Base-by-base conservation (phyloP, 352 stramenopile genomes). In the Globisporangium nagaii region DNA sequence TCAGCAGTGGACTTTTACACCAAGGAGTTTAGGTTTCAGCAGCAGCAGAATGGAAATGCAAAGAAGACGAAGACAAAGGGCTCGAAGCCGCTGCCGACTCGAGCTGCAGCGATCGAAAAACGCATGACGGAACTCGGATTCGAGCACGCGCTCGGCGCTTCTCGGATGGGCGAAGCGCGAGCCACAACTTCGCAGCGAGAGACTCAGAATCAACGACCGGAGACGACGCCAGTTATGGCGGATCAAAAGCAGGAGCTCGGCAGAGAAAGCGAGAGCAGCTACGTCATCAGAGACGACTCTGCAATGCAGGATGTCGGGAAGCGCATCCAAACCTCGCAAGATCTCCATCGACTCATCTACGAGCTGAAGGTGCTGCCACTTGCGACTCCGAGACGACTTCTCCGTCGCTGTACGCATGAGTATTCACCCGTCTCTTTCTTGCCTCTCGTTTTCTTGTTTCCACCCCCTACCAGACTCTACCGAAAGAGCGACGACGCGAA, bases 291-390 rank as follows among this genome's bases (percentile, higher is more conserved):
- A 37, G 58, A 65, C 19, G 58, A 65, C n/a, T 42, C 32, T n/a
- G 45, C 32, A 8, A 30, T 64, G 1, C 22, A 36, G 12, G 51
- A 36, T 17, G 15, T 39, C 3, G 31, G 57, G 0, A 40, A 51
- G 41, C 56, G 27, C 17, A n/a, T 46, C 44, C 66, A 59, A 25
- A 71, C 59, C 12, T 45, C 68, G 1, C 77, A 83, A 48, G 69
- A 85, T 53, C 53, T 86, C 7, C 70, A 82, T 53, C 64, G 59
- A 8, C 63, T 84, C n/a, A 73, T 85, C 45, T 88, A 88, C 46
- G 73, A 86, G 41, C 63, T 88, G 1, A 88, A 88, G 66, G 71
- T 74, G 27, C 15, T 12, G 15, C 12, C 10, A 12, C 7, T 30
- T 50, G 15, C n/a, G n/a, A n/a, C n/a, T n/a, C n/a, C n/a, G n/a